Conservation (phyloP, 345 rosid species). For the Capsella bursapastoris region DNA sequence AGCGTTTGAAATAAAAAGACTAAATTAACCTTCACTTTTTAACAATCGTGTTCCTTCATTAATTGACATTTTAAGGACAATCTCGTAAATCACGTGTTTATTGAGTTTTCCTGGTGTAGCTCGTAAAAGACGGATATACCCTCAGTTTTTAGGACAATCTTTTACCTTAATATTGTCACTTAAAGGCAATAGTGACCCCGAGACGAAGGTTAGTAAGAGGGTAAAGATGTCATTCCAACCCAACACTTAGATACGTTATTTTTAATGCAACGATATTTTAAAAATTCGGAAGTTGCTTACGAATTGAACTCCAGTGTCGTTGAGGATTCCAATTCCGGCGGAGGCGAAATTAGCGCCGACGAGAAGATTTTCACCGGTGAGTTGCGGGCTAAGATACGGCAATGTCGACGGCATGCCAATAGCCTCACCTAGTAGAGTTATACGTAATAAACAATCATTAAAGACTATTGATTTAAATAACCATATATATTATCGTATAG, state of each 20-base stretch:
- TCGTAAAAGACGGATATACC: not conserved
- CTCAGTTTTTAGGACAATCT: not conserved
- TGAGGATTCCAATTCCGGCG: constrained; percentile 89
- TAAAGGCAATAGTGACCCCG: not conserved
- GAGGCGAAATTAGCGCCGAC: constrained; percentile 94
- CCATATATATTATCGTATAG: not conserved
- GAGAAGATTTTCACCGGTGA: constrained; percentile 64
- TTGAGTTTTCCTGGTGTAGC: not conserved
- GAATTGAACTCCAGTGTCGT: constrained; percentile 85
- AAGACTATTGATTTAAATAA: not conserved
- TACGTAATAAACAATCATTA: not conserved
- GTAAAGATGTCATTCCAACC: not conserved
- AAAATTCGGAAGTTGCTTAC: constrained; percentile 43
- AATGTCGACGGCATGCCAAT: constrained; percentile 66
- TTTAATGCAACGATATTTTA: not conserved
- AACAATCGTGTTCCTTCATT: too few species aligned
- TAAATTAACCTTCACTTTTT: too few species aligned
- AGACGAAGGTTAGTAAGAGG: not conserved
- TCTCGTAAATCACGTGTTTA: not conserved
- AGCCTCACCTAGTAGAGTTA: constrained; percentile 57
- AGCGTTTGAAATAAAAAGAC: not conserved
- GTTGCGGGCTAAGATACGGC: constrained; percentile 79
- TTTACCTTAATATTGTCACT: not conserved
- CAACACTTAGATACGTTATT: not conserved
- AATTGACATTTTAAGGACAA: not conserved